Evolutionary conservation across 148 eudicot genomes (phyloP), one percentile per base, ranked within the genome.

Genomic region (Rhododendron vialii): DNA sequence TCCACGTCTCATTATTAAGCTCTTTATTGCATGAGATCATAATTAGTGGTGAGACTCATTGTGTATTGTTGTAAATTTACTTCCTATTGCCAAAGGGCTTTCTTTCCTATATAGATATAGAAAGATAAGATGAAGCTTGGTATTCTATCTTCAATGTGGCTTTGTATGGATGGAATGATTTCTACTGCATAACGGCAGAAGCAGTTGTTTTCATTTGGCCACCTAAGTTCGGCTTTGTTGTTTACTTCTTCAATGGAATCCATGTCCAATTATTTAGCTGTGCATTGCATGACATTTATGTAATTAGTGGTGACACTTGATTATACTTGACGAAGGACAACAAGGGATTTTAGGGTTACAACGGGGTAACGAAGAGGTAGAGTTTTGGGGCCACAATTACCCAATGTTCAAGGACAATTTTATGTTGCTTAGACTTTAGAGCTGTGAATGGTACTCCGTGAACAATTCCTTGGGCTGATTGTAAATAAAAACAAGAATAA

Each of bases 31-130:
- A 7, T 43, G 65, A 41, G 48, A 82, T 43, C 41, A 22, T 28
- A n/a, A 13, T 59, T 47, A 59, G 53, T 83, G 38, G 79, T 11
- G 45, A 59, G 38, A 83, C 77, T 24, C 63, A 63, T 36, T 10
- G 38, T 55, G 41, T 63, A 63, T 22, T 59, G 35, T 24, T 83
- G 85, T 84, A 84, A 26, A 84, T 71, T 69, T 71, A 18, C 77
- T 67, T 84, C 53, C 22, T 28, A 71, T 71, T 69, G 41, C 76
- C 20, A 1, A 65, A 71, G 77, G 55, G 50, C 36, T 69, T 47
- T 45, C 61, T 77, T 71, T 84, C 55, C 53, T 71, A 48, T 20
- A 71, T 71, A 48, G 61, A 53, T 47, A 69, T 67, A 47, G 41
- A 50, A 50, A 80, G 65, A 53, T 80, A 53, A 51, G 24, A 51